Evolutionary conservation across 441 rosid genomes (phyloP).

Genomic region (Biscutella laevigata): DNA sequence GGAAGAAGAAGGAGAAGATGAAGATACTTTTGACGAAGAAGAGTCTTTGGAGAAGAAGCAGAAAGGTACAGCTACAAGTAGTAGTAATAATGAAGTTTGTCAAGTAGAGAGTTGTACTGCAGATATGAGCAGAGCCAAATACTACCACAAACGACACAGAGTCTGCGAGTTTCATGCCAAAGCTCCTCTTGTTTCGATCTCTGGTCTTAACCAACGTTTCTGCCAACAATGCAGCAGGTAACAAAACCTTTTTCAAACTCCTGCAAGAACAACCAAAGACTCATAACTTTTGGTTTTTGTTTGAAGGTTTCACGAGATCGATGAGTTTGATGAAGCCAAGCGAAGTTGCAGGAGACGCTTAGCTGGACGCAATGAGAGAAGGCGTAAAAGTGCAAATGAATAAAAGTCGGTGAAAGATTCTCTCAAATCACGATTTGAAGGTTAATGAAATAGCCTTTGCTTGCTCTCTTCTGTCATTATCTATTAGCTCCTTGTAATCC

Average conservation of each 20-base stretch:
- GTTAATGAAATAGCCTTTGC: constrained; percentile 17
- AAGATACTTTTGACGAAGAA: constrained; percentile 16
- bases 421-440: constrained; percentile 15
- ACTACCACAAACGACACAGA: constrained; percentile 70
- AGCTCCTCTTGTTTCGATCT: constrained; percentile 43
- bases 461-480: constrained; percentile 34
- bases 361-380: constrained; percentile 84
- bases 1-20: constrained; percentile 52
- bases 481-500: constrained; percentile 11
- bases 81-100: constrained; percentile 48
- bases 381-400: constrained; percentile 54
- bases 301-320: constrained; percentile 73
- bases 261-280: not conserved
- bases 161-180: constrained; percentile 81
- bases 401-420: constrained; percentile 33
- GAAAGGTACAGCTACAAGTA: constrained; percentile 33
- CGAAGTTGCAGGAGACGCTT: constrained; percentile 77
- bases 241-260: not conserved
- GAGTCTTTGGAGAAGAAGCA: constrained; percentile 40
- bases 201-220: constrained; percentile 60
- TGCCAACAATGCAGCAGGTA: constrained; percentile 99
- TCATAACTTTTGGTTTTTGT: constrained; percentile 1
- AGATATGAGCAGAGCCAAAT: constrained; percentile 57
- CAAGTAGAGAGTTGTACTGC: constrained; percentile 57
- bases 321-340: constrained; percentile 68